phyloP scores from a whole-genome alignment of 768 basidiomycete genomes.

The Lactifluus pinguis region DNA sequence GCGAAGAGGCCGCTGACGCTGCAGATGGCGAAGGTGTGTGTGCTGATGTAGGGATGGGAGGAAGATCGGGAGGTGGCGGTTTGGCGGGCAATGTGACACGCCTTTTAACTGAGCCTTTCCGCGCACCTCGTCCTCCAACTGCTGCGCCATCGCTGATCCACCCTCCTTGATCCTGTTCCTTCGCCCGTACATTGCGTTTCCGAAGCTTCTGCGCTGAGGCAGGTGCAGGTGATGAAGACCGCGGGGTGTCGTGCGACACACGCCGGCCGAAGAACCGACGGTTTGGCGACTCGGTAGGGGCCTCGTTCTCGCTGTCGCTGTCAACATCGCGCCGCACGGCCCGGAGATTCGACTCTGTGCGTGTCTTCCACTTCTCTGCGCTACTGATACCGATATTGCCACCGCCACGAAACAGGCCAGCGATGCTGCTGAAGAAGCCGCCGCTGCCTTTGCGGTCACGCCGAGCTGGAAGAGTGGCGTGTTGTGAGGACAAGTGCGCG shows the following conservation, averaged over 20 bases:
- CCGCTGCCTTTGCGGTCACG: conserved; percentile 15
- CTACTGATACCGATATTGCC: not conserved
- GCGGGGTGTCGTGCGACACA: conserved; percentile 3
- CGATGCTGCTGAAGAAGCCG: conserved; percentile 16
- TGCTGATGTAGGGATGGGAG: not conserved
- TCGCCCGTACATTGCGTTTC: not conserved
- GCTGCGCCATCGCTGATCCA: conserved; percentile 18
- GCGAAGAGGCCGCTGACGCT: not conserved
- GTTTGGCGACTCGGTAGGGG: not conserved
- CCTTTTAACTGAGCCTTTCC: conserved; percentile 1
- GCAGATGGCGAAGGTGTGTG: conserved; percentile 4
- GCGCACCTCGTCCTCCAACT: conserved; percentile 12
- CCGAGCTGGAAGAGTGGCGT: not conserved
- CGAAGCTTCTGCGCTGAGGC: conserved; percentile 1
- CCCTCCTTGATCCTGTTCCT: conserved; percentile 17
- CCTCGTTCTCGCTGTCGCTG: conserved; percentile 25
- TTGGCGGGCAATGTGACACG: not conserved
- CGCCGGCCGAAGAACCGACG: conserved; percentile 10
- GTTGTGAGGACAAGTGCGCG: not conserved
- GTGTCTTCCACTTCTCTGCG: conserved; percentile 27
- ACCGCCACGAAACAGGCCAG: conserved; percentile 14
- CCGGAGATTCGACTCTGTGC: conserved; percentile 30
- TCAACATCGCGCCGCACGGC: conserved; percentile 20
- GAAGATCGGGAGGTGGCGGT: not conserved
- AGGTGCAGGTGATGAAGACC: not conserved